A percentile compares a stretch with the other conserved stretches of the same genome.
Evolutionary conservation across 495 filamentous ascomycete genomes (phyloP).

Genomic region (Neurospora africana): DNA sequence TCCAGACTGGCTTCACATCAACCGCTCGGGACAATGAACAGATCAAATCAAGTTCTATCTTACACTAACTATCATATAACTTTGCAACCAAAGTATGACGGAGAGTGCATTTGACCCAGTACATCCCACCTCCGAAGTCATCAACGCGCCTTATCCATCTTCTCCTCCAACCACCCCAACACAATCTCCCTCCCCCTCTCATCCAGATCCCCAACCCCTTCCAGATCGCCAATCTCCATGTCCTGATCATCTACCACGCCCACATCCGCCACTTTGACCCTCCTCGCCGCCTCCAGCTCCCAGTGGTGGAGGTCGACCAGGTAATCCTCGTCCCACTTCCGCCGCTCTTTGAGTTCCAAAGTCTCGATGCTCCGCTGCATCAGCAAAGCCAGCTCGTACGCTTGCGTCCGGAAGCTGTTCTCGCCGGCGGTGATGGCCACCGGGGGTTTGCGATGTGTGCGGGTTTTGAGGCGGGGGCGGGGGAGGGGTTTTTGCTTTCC

Average conservation of each 20-base stretch:
- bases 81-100: background rate
- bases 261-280: conserved; percentile 4
- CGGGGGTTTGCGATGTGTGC: conserved; percentile 1
- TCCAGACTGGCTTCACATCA: background rate
- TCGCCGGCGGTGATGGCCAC: background rate
- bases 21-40: background rate
- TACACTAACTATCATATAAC: background rate
- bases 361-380: conserved; percentile 30
- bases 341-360: conserved; percentile 21
- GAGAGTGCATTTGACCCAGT: background rate
- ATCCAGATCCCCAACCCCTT: conserved; percentile 3
- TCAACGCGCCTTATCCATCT: conserved; percentile 2
- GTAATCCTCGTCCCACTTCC: conserved; percentile 16
- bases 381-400: conserved; percentile 20
- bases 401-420: conserved; percentile 28
- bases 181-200: conserved; percentile 10
- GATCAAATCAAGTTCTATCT: background rate
- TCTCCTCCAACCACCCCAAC: conserved; percentile 20
- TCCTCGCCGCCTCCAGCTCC: conserved; percentile 5
- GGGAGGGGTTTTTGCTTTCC: background rate
- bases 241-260: conserved; percentile 1
- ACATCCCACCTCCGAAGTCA: background rate
- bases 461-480: background rate
- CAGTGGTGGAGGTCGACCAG: conserved; percentile 3
- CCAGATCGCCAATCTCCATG: background rate